Percentiles rank a stretch among this genome's conserved stretches.
Conservation (phyloP, 805 yeast species). For the Yamadazyma ubonensis region DNA sequence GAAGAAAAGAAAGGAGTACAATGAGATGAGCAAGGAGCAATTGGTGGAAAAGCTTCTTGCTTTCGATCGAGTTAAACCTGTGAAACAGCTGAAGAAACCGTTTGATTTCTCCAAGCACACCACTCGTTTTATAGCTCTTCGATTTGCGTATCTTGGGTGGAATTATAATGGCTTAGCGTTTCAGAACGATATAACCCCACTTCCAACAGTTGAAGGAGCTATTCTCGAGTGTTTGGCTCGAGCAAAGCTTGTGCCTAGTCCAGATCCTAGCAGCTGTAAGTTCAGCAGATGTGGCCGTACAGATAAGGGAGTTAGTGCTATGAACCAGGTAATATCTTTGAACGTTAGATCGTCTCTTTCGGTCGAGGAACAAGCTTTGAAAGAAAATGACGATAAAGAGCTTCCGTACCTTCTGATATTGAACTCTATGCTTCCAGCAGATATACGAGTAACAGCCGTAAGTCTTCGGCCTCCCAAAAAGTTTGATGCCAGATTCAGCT, state of each 20-base stretch:
- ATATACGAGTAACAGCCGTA: constrained; percentile 78
- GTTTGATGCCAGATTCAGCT: constrained; percentile 93
- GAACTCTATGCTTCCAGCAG: constrained; percentile 76
- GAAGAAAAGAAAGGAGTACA: constrained; percentile 30
- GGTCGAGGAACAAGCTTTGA: constrained; percentile 58
- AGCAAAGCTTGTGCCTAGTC: constrained; percentile 61
- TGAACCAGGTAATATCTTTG: constrained; percentile 89
- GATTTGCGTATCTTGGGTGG: constrained; percentile 93
- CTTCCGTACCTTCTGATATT: constrained; percentile 72
- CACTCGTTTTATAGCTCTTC: constrained; percentile 71
- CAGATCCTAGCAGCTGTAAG: constrained; percentile 59
- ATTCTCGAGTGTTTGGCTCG: constrained; percentile 69
- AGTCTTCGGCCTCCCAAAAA: constrained; percentile 77
- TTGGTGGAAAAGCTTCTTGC: constrained; percentile 55
- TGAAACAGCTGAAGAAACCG: constrained; percentile 31
- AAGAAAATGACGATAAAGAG: constrained; percentile 61
- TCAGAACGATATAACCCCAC: constrained; percentile 71
- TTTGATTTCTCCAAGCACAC: constrained; percentile 66
- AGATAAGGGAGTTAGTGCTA: constrained; percentile 94
- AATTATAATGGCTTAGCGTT: constrained; percentile 86
- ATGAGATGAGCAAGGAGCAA: constrained; percentile 64
- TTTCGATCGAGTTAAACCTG: constrained; percentile 42
- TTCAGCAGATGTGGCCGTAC: constrained; percentile 95
- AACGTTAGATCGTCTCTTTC: constrained; percentile 67
- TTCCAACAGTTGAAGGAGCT: constrained; percentile 84